These are phyloP conservation scores for Fusarium poae DNA, from an alignment of 2,329 filamentous ascomycete species.

Conservation along the genomic window DNA sequence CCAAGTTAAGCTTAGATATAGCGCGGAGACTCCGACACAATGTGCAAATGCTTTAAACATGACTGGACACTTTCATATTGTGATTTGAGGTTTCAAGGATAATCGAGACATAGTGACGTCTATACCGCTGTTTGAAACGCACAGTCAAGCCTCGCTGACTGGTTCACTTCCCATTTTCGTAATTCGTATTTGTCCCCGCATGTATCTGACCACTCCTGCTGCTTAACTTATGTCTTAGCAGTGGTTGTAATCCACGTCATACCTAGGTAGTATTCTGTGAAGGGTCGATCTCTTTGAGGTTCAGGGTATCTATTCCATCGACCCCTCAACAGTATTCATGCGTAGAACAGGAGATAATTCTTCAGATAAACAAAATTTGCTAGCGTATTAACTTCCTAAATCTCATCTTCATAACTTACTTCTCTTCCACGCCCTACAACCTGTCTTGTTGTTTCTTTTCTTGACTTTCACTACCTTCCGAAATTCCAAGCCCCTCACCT, in stretches of 20 bases:
- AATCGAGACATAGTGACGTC: conserved; percentile 17
- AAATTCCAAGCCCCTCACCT: conserved; percentile 14
- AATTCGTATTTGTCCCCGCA: conserved; percentile 7
- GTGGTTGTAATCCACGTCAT: background rate
- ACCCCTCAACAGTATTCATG: background rate
- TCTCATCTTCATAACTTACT: background rate
- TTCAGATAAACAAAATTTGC: background rate
- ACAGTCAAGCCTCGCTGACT: background rate
- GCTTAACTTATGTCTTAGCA: background rate
- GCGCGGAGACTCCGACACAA: background rate
- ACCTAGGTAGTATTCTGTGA: no score
- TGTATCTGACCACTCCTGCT: background rate
- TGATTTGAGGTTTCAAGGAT: background rate
- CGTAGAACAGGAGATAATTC: background rate
- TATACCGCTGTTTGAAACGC: background rate
- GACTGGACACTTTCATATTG: background rate
- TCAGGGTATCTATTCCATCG: background rate
- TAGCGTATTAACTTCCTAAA: background rate
- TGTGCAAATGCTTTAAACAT: background rate
- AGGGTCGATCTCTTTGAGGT: background rate
- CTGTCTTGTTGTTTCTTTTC: conserved; percentile 22
- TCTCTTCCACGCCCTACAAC: background rate
- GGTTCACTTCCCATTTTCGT: conserved; percentile 11
- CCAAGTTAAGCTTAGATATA: conserved; percentile 39
- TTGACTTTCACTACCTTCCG: conserved; percentile 24